Conservation (phyloP, 2,329 filamentous ascomycete genomes). For the Plectosphaerella sp. region DNA sequence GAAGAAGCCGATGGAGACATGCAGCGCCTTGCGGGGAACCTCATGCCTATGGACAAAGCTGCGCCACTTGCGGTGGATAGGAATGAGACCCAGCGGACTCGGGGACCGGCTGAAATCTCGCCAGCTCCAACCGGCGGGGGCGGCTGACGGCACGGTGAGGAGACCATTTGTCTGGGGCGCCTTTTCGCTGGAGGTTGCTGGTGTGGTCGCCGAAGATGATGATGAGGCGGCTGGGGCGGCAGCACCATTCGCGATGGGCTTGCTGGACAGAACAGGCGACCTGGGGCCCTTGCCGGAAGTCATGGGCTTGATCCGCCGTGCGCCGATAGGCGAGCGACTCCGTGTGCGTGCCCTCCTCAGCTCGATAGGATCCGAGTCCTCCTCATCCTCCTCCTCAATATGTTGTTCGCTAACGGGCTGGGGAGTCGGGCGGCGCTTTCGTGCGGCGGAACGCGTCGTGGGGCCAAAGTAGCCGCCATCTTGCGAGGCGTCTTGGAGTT, state of each 20-base stretch:
- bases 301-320: conserved; percentile 48
- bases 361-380: conserved; percentile 33
- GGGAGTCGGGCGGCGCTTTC: conserved; percentile 52
- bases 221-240: conserved; percentile 16
- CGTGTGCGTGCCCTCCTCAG: conserved; percentile 62
- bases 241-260: conserved; percentile 14
- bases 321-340: conserved; percentile 63
- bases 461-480: conserved; percentile 63
- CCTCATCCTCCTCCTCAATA: conserved; percentile 41
- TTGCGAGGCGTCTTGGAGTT: conserved; percentile 47
- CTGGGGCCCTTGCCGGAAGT: conserved; percentile 36
- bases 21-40: conserved; percentile 86
- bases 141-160: conserved; percentile 59
- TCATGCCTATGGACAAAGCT: conserved; percentile 94
- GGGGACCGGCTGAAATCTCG: conserved; percentile 86
- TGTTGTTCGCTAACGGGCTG: conserved; percentile 52
- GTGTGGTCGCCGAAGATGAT: conserved; percentile 10
- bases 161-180: conserved; percentile 54
- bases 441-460: conserved; percentile 68
- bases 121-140: conserved; percentile 67
- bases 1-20: conserved; percentile 95
- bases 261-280: conserved; percentile 13
- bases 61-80: conserved; percentile 88
- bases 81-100: conserved; percentile 88
- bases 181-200: conserved; percentile 16